These are phyloP conservation scores for Aspergillus vadensis DNA, from an alignment of 2,329 filamentous ascomycete species.

Conservation along the genomic window DNA sequence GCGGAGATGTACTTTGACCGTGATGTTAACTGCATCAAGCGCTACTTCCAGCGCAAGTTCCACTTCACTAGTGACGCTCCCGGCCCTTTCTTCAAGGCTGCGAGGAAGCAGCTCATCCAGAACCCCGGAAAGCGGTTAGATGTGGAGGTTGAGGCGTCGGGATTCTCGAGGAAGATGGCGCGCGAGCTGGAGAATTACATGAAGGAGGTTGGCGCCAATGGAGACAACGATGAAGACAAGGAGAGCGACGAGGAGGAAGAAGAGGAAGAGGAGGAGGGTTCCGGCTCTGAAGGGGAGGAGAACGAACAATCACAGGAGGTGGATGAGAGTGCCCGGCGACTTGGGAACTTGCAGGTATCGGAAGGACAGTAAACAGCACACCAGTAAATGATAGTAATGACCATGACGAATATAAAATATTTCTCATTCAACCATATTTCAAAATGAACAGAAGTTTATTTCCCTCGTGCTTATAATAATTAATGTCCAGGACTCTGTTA, in stretches of 20 bases:
- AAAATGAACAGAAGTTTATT: background rate
- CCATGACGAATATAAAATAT: conserved; percentile 21
- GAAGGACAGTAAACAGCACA: conserved; percentile 19
- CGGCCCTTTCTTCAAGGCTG: conserved; percentile 83
- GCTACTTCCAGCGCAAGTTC: conserved; percentile 87
- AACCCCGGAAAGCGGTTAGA: conserved; percentile 73
- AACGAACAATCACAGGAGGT: conserved; percentile 20
- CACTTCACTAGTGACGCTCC: conserved; percentile 79
- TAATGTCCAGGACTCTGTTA: background rate
- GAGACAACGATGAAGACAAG: conserved; percentile 34
- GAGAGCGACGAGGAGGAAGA: conserved; percentile 32
- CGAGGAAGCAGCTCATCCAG: conserved; percentile 68
- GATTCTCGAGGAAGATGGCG: conserved; percentile 95
- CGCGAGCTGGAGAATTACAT: conserved; percentile 93
- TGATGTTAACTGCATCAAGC: conserved; percentile 92
- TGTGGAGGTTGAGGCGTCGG: conserved; percentile 85
- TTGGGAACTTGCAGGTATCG: conserved; percentile 38
- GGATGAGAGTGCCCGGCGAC: conserved; percentile 21
- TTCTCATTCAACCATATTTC: background rate
- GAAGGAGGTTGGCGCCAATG: conserved; percentile 64
- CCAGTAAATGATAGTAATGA: conserved; percentile 29
- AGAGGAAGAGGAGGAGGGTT: background rate
- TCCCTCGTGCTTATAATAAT: too few relatives aligned
- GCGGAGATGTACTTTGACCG: conserved; percentile 97
- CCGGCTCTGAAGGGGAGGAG: conserved; percentile 28